A percentile compares a stretch with the other conserved stretches of the same genome.
Conservation (phyloP, 495 filamentous ascomycete species). For the Hypomontagnella monticulosa region DNA sequence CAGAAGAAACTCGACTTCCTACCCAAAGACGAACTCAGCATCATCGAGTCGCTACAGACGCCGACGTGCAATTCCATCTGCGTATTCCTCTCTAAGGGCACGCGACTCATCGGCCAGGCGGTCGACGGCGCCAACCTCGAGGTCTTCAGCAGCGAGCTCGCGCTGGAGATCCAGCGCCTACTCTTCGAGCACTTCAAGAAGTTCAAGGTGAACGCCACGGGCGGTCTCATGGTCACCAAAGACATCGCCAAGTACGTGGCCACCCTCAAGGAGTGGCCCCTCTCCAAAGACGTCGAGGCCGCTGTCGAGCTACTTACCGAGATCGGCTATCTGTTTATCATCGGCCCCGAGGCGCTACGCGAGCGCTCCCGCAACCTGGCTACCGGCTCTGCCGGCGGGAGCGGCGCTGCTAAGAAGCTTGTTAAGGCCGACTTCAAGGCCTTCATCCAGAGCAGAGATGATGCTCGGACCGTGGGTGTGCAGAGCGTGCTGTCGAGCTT, state of each 20-base stretch:
- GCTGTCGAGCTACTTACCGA: slow-evolving; percentile 87
- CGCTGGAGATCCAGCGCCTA: slow-evolving; percentile 75
- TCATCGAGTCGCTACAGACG: slow-evolving; percentile 85
- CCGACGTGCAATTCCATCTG: slow-evolving; percentile 81
- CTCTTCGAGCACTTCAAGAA: slow-evolving; percentile 94
- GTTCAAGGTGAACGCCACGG: slow-evolving; percentile 88
- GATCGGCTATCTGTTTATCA: slow-evolving; percentile 96
- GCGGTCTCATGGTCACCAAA: slow-evolving; percentile 94
- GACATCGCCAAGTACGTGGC: slow-evolving; percentile 92
- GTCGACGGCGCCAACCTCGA: slow-evolving; percentile 82
- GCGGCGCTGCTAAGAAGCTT: slow-evolving; percentile 57
- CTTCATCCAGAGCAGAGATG: slow-evolving; percentile 84
- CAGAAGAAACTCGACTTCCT: slow-evolving; percentile 95
- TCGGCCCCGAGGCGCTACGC: slow-evolving; percentile 85
- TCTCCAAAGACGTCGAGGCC: slow-evolving; percentile 73
- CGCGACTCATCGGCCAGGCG: slow-evolving; percentile 67
- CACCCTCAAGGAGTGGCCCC: slow-evolving; percentile 80
- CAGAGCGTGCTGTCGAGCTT: slow-evolving; percentile 75
- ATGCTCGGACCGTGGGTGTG: slow-evolving; percentile 79
- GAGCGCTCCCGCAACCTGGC: slow-evolving; percentile 74
- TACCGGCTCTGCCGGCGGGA: slow-evolving; percentile 42
- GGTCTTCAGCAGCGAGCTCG: slow-evolving; percentile 84
- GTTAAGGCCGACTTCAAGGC: slow-evolving; percentile 79
- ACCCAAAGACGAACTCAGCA: slow-evolving; percentile 83
- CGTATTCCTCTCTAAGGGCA: slow-evolving; percentile 75